A percentile compares a stretch with the other conserved stretches of the same genome.
Conservation (phyloP, 495 filamentous ascomycete genomes). For the Penicillium cosmopolitanum region DNA sequence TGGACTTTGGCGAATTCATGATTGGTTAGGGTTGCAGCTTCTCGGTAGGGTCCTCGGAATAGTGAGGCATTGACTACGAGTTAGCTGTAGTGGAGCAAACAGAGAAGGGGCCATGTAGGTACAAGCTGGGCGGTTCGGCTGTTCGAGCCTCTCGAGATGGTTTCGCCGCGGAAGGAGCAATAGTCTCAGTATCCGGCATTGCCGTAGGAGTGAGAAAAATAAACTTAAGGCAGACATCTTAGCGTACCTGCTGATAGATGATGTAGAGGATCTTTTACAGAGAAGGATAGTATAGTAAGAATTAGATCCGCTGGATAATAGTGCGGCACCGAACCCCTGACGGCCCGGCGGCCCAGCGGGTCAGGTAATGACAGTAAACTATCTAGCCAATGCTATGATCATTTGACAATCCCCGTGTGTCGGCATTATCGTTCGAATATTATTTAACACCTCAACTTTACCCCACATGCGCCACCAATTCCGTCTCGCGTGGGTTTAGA, state of each 20-base stretch:
- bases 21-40: slow-evolving; percentile 1
- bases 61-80: neutral
- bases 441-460: slow-evolving; percentile 1
- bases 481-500: slow-evolving; percentile 1
- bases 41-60: neutral
- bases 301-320: slow-evolving; percentile 2
- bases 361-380: slow-evolving; percentile 1
- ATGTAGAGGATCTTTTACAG: neutral
- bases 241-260: slow-evolving; percentile 1
- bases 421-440: slow-evolving; percentile 2
- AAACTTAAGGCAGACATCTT: slow-evolving; percentile 1
- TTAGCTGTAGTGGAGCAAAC: slow-evolving; percentile 1
- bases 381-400: slow-evolving; percentile 1
- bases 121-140: neutral
- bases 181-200: neutral
- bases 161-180: neutral
- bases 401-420: slow-evolving; percentile 1
- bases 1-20: slow-evolving; percentile 1
- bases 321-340: neutral
- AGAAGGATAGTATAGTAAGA: slow-evolving; percentile 1
- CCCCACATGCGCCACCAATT: neutral
- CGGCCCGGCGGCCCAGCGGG: neutral
- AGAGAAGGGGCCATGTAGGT: neutral
- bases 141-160: neutral
- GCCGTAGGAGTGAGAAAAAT: neutral